A percentile compares a stretch with the other conserved stretches of the same genome.
These are phyloP conservation scores for Alternaria novae-zelandiae DNA, from an alignment of 2,329 filamentous ascomycete species.

Conservation along the genomic window DNA sequence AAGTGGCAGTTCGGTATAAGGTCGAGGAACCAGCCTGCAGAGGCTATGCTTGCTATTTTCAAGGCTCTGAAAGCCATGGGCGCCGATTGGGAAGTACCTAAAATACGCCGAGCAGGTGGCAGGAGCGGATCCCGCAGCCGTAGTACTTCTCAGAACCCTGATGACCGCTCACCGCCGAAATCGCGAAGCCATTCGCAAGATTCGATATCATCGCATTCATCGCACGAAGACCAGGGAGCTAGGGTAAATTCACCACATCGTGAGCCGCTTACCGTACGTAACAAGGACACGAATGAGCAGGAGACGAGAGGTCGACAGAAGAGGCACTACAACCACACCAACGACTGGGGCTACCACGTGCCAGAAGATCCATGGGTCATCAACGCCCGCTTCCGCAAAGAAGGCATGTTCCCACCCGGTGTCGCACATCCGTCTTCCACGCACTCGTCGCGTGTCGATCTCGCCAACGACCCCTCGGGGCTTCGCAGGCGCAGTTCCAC, in stretches of 20 bases:
- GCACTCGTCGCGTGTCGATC: conserved; percentile 56
- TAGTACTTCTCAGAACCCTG: conserved; percentile 35
- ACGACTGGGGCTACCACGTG: conserved; percentile 75
- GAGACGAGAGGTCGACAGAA: conserved; percentile 46
- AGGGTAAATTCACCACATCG: conserved; percentile 24
- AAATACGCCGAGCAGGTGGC: conserved; percentile 49
- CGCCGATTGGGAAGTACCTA: conserved; percentile 78
- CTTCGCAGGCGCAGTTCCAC: conserved; percentile 41
- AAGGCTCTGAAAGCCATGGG: conserved; percentile 87
- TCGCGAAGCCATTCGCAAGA: conserved; percentile 40
- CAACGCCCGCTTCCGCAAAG: conserved; percentile 84
- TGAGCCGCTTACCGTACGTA: conserved; percentile 41
- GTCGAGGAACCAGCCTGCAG: conserved; percentile 89
- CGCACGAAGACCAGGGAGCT: conserved; percentile 26
- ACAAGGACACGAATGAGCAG: conserved; percentile 25
- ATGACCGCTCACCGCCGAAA: conserved; percentile 41
- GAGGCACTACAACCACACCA: conserved; percentile 53
- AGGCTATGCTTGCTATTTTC: conserved; percentile 94
- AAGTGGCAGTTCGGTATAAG: conserved; percentile 99
- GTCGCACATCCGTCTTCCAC: conserved; percentile 58
- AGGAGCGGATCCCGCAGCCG: conserved; percentile 45
- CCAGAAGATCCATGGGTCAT: conserved; percentile 96
- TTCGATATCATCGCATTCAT: conserved; percentile 43
- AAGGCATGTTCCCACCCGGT: conserved; percentile 69
- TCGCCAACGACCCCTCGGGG: conserved; percentile 41